Conservation (phyloP, 768 basidiomycete genomes). For the Lentinula detonsa region DNA sequence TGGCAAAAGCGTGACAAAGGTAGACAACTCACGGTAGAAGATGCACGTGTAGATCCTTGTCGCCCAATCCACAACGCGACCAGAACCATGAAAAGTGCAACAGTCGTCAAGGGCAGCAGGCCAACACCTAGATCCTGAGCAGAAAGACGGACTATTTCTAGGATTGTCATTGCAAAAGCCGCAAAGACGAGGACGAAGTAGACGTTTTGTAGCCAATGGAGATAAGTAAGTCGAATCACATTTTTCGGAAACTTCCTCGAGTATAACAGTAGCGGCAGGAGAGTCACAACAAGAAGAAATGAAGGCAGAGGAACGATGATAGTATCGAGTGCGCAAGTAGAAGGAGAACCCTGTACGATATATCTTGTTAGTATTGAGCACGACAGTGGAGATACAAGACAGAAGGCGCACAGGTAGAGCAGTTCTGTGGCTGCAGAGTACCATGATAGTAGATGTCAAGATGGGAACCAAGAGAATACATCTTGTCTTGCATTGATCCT, state of each 20-base stretch:
- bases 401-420: background rate
- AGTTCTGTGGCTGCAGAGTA: background rate
- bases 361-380: background rate
- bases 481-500: background rate
- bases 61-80: background rate
- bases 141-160: conserved; percentile 21
- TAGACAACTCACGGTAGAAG: background rate
- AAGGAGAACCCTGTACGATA: conserved; percentile 19
- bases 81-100: conserved; percentile 13
- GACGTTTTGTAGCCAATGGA: conserved; percentile 17
- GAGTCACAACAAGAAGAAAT: conserved; percentile 16
- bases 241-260: background rate
- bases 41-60: background rate
- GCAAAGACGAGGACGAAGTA: conserved; percentile 19
- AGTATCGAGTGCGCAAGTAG: conserved; percentile 24
- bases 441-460: background rate
- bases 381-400: background rate
- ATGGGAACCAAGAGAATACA: background rate
- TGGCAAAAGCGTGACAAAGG: background rate
- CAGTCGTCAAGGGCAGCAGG: conserved; percentile 18
- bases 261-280: conserved; percentile 3
- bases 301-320: conserved; percentile 21
- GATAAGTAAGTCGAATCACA: background rate
- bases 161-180: conserved; percentile 20
- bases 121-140: conserved; percentile 22